Percentiles rank a stretch among this genome's conserved stretches.
Evolutionary conservation across 83 land plant genomes (phyloP).

Genomic region (Picea abies): DNA sequence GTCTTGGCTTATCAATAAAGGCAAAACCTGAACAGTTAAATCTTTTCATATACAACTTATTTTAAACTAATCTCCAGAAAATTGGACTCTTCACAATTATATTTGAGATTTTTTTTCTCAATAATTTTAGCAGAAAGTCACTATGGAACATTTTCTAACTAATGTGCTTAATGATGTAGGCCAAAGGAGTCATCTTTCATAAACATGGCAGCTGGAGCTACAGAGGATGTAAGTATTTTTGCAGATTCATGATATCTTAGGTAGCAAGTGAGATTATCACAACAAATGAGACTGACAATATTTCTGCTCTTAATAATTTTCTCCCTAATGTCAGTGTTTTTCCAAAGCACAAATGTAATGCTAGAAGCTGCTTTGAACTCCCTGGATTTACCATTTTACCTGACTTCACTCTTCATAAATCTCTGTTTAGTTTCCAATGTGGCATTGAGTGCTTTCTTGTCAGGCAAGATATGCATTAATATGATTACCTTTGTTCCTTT

Average conservation of each 20-base stretch:
- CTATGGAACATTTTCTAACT: background rate
- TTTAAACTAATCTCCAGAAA: background rate
- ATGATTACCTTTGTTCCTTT: too few relatives aligned
- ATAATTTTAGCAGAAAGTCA: background rate
- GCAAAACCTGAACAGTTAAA: too few relatives aligned
- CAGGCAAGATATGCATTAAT: too few relatives aligned
- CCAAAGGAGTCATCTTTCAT: slow-evolving; percentile 62
- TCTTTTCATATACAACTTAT: background rate
- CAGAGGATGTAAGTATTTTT: slow-evolving; percentile 65
- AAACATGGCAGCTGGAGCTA: slow-evolving; percentile 84
- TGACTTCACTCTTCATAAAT: too few relatives aligned
- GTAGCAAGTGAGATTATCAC: background rate
- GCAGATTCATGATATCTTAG: background rate
- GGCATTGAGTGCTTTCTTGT: too few relatives aligned
- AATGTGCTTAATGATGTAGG: slow-evolving; percentile 34
- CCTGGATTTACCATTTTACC: too few relatives aligned
- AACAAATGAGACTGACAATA: background rate
- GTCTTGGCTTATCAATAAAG: too few relatives aligned
- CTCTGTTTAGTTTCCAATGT: too few relatives aligned
- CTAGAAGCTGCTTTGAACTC: too few relatives aligned
- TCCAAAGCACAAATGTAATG: slow-evolving; percentile 2
- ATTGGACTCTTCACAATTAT: too few relatives aligned
- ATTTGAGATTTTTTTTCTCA: background rate
- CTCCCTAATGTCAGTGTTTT: background rate
- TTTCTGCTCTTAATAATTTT: background rate